Conservation (phyloP, 179 eudicot genomes). For the Monotropa hypopitys region DNA sequence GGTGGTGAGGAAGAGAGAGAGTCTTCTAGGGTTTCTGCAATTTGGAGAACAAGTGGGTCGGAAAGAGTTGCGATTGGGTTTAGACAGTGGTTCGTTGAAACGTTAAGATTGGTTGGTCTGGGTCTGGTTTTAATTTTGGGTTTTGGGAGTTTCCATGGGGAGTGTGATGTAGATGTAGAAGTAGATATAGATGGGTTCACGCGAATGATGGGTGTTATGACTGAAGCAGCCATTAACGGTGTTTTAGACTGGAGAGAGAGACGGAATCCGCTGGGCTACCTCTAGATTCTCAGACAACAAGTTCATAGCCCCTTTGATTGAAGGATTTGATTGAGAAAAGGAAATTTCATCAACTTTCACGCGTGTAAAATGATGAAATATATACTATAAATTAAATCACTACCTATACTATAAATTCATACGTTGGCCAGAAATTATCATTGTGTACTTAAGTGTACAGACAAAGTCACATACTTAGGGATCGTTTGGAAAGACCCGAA, state of each 20-base stretch:
- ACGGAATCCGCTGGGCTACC: neutral
- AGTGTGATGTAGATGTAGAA: neutral
- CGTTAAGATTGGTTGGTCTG: constrained; percentile 11
- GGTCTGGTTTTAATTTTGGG: constrained; percentile 15
- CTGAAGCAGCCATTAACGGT: constrained; percentile 39
- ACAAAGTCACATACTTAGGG: too few species aligned
- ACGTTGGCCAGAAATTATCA: too few species aligned
- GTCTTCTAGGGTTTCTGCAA: constrained; percentile 92
- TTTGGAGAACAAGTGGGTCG: constrained; percentile 82
- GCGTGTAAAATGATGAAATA: too few species aligned
- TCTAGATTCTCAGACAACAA: too few species aligned
- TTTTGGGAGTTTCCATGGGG: constrained; percentile 3
- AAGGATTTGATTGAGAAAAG: too few species aligned
- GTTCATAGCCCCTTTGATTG: too few species aligned
- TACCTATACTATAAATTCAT: too few species aligned
- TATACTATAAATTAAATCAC: too few species aligned
- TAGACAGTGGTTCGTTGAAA: constrained; percentile 14
- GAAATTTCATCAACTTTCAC: too few species aligned
- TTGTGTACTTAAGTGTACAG: too few species aligned
- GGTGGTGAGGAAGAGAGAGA: constrained; percentile 31
- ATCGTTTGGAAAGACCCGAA: too few species aligned
- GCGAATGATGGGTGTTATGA: constrained; percentile 18
- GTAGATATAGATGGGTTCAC: constrained; percentile 9
- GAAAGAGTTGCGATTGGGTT: constrained; percentile 38
- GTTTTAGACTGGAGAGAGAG: neutral